Evolutionary conservation across 768 basidiomycete genomes (phyloP), one percentile per base, ranked within the genome.

Genomic region (Hortiboletus flavorubellus): DNA sequence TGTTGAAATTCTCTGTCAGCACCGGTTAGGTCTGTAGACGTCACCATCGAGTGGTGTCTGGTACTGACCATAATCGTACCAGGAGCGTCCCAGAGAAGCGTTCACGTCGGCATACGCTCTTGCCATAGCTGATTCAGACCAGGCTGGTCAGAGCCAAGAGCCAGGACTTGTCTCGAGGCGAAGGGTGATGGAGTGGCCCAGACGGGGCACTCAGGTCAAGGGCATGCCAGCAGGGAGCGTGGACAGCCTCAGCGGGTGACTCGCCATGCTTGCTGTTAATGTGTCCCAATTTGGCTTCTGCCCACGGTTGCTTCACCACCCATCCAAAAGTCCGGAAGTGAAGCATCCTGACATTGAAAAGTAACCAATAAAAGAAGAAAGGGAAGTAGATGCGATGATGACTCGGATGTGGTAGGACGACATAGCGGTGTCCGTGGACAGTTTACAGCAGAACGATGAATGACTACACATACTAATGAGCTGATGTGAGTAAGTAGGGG

Each of bases 21-120:
- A 18, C n/a, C 15, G 14, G 46, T 63, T 41, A 56, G 41, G 34
- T 39, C 6, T 45, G 38, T n/a, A 21, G 49, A 39, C 15, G 49
- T 46, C 43, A 31, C 21, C 2, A 35, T 37, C 18, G 21, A 43
- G 55, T 26, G 46, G 16, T 37, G 47, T 34, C 5, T 14, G 23
- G 50, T 44, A 46, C 77, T 55, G 53, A 82, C 83, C 82, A 63
- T 85, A 85, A 63, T 84, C 84, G 66, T 81, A 83, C 84, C 84
- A 86, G 35, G 76, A 70, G 63, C 72, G 72, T 29, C 84, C 84
- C 23, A 84, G 69, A 55, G 76, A 75, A 56, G 79, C 78, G 64
- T 85, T 85, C 43, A 81, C 84, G 68, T 82, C 72, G 34, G 80
- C 69, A 56, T 86, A 83, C 35, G 83, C 70, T 59, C 76, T 75